These are phyloP conservation scores for Plenodomus lindquistii DNA, from an alignment of 2,329 filamentous ascomycete species.

Conservation along the genomic window DNA sequence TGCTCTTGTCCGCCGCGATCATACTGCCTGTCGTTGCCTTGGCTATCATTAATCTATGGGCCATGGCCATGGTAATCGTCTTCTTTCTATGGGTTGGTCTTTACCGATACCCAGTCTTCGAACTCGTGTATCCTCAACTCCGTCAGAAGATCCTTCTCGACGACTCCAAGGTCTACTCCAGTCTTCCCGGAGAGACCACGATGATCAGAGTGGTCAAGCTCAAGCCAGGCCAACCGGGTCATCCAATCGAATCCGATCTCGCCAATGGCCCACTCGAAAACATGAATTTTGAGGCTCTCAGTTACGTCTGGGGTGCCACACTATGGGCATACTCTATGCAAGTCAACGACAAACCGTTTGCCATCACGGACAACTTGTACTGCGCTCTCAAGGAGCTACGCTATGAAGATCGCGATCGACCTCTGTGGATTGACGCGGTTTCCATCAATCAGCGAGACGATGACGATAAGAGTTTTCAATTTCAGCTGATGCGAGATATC, in stretches of 20 bases:
- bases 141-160: neutral
- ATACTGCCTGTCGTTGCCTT: no score
- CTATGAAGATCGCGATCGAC: neutral
- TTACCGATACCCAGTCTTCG: constrained; percentile 4
- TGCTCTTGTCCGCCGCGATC: no score
- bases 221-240: neutral
- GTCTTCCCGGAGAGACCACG: no score
- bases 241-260: constrained; percentile 6
- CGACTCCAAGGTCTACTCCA: constrained; percentile 2
- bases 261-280: neutral
- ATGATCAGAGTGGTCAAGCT: no score
- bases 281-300: constrained; percentile 10
- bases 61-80: no score
- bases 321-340: constrained; percentile 1
- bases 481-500: constrained; percentile 15
- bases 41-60: no score
- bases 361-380: constrained; percentile 6
- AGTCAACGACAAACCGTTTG: constrained; percentile 3
- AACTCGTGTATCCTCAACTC: constrained; percentile 3
- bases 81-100: constrained; percentile 2
- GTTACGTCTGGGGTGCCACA: constrained; percentile 10
- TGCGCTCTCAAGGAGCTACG: constrained; percentile 7
- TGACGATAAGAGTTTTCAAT: constrained; percentile 7
- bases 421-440: constrained; percentile 9
- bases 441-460: constrained; percentile 11